phyloP scores from a whole-genome alignment of 2,329 filamentous ascomycete species.

The Leptoxyphium fumago region DNA sequence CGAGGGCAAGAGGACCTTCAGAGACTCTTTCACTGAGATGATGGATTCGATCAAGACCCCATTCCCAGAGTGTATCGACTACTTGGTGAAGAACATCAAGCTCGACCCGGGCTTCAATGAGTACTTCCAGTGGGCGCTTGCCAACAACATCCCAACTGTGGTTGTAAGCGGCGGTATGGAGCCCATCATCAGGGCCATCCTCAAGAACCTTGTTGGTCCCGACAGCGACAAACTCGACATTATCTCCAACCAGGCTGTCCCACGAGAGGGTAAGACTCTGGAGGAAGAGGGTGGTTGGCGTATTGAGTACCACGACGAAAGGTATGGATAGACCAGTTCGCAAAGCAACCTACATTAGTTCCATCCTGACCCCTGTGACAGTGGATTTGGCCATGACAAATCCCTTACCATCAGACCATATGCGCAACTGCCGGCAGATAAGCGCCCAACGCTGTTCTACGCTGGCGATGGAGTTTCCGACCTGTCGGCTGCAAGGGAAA shows the following conservation, averaged over 20 bases:
- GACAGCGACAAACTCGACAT: slow-evolving; percentile 70
- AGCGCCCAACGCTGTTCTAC: slow-evolving; percentile 78
- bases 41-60: slow-evolving; percentile 72
- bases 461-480: slow-evolving; percentile 91
- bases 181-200: slow-evolving; percentile 72
- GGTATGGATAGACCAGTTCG: slow-evolving; percentile 28
- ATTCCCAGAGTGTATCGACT: slow-evolving; percentile 66
- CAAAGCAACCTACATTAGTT: not conserved
- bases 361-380: slow-evolving; percentile 18
- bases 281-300: slow-evolving; percentile 74
- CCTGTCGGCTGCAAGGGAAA: slow-evolving; percentile 80
- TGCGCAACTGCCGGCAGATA: slow-evolving; percentile 48
- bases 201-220: slow-evolving; percentile 68
- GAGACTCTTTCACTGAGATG: slow-evolving; percentile 79
- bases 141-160: slow-evolving; percentile 79
- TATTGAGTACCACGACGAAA: slow-evolving; percentile 79
- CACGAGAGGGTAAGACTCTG: slow-evolving; percentile 54
- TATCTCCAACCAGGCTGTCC: slow-evolving; percentile 67
- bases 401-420: slow-evolving; percentile 82
- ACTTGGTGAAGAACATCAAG: slow-evolving; percentile 67
- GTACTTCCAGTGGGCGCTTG: slow-evolving; percentile 71
- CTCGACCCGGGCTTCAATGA: slow-evolving; percentile 78
- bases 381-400: slow-evolving; percentile 93
- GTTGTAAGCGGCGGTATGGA: slow-evolving; percentile 87
- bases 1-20: slow-evolving; percentile 54